Conservation (phyloP, 208 protist genomes). For the Acanthamoeba castellanii region DNA sequence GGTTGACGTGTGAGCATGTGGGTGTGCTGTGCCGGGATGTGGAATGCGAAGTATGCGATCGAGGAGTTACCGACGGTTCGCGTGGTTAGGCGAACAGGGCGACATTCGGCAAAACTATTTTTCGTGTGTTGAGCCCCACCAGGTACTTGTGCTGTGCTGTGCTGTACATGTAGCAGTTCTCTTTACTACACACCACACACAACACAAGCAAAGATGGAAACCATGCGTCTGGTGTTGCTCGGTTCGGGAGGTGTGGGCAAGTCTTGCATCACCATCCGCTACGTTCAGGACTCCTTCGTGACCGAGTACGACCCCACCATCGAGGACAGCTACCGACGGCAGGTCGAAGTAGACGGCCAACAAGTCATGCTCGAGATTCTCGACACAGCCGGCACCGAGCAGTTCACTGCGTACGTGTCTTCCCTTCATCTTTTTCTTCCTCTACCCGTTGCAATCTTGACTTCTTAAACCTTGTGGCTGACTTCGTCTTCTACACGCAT, state of each 20-base stretch:
- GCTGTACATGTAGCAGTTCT: too few species aligned
- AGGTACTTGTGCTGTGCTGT: too few species aligned
- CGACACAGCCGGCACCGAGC: conserved; percentile 66
- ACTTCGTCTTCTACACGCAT: not conserved
- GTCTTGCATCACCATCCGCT: conserved; percentile 76
- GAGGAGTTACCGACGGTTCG: too few species aligned
- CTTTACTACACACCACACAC: not conserved
- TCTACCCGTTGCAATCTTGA: too few species aligned
- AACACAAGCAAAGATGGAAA: not conserved
- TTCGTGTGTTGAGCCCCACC: too few species aligned
- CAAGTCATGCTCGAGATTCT: conserved; percentile 72
- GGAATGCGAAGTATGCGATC: too few species aligned
- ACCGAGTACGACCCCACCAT: conserved; percentile 83
- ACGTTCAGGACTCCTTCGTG: conserved; percentile 72
- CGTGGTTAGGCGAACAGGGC: too few species aligned
- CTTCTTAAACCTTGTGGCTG: not conserved
- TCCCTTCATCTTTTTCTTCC: not conserved
- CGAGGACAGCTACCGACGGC: conserved; percentile 81
- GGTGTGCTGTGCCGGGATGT: too few species aligned
- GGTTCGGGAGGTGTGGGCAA: conserved; percentile 84
- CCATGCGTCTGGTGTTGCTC: conserved; percentile 76
- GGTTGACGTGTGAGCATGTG: too few species aligned
- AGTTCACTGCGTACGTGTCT: conserved; percentile 58
- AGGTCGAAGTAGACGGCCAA: conserved; percentile 76
- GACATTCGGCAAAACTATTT: too few species aligned